phyloP scores from a whole-genome alignment of 345 rosid species.

The Eucalyptus curtisii region DNA sequence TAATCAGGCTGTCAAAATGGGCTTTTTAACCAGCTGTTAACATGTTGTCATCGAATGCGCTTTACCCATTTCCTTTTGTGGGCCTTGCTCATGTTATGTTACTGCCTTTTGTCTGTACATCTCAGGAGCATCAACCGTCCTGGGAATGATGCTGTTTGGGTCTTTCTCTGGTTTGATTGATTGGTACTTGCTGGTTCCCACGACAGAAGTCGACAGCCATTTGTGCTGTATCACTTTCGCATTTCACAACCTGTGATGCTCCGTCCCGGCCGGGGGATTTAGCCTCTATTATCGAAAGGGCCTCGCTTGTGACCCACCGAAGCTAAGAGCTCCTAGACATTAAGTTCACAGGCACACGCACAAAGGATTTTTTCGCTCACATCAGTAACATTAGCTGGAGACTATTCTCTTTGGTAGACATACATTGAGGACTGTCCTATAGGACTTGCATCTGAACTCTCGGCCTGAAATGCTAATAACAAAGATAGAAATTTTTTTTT shows the following conservation, averaged over 20 bases:
- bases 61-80: not conserved
- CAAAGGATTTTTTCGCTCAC: not conserved
- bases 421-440: not conserved
- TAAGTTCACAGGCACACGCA: not conserved
- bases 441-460: not conserved
- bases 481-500: not conserved
- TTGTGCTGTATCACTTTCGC: not conserved
- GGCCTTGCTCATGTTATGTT: not conserved
- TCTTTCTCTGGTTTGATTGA: not conserved
- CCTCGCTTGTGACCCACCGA: not conserved
- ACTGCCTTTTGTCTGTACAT: not conserved
- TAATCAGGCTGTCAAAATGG: not conserved
- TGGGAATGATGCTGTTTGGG: not conserved
- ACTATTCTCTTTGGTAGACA: not conserved
- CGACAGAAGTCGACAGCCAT: not conserved
- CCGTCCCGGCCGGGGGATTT: not conserved
- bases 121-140: not conserved
- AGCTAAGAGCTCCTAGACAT: not conserved
- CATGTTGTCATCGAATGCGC: not conserved
- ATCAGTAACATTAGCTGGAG: not conserved
- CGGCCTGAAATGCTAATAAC: not conserved
- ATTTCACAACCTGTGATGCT: not conserved
- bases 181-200: not conserved
- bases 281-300: not conserved
- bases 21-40: not conserved